Base-by-base conservation (phyloP, 306 rosid genomes). In the Crataegus laevigata region DNA sequence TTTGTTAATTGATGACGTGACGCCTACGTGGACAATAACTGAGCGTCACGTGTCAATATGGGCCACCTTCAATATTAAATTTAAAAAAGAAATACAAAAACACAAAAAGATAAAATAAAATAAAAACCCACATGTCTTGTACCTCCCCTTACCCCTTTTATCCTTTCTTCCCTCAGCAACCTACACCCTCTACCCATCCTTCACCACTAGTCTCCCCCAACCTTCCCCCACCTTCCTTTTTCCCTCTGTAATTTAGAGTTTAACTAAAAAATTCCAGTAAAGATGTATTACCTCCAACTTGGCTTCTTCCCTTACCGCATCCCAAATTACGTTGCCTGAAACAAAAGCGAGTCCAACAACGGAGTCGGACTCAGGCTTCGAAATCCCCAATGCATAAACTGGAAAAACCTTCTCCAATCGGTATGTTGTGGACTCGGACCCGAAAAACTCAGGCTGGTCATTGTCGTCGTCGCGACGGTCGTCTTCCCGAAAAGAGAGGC, bases 331-430 rank as follows among this genome's bases (percentile, higher is more conserved):
- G 85, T 79, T 90, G 28, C 82, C 84, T 5, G 76, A 74, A 19
- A 72, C 21, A 17, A 54, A 66, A 45, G 45, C 30, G 1, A 14
- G 57, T 14, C 63, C 55, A 43, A 45, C 68, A 50, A 29, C 32
- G 32, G 75, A 78, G 54, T 73, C 83, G 0, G 91, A 69, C 7
- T 78, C 82, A 4, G 91, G 83, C 71, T 78, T 80, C 24, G 76
- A 63, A 59, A 72, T 38, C 45, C 94, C 96, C 90, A 87, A 73
- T 34, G 97, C 97, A 75, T 94, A 94, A 8, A 94, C 86, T 1
- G 97, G 98, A 42, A 94, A 91, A 65, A 86, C 88, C 78, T 85
- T 92, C 67, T 90, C 97, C 22, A 91, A 42, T 19, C 83, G 77
- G 57, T 60, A 45, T 24, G 77, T 77, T 13, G 83, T 10, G 25